phyloP scores from a whole-genome alignment of 345 rosid species.

The Populus davidiana region DNA sequence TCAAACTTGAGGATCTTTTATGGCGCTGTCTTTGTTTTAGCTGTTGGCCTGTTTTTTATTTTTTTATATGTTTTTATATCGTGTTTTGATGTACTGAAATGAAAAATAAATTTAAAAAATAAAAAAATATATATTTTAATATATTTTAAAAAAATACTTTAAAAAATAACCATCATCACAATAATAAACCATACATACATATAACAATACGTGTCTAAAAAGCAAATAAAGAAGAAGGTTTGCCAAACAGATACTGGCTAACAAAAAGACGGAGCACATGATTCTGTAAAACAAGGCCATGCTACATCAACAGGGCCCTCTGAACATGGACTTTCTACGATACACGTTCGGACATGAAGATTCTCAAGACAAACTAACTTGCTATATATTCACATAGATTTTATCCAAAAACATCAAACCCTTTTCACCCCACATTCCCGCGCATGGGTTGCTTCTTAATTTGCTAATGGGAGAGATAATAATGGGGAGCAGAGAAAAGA shows the following conservation, averaged over 20 bases:
- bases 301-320: not conserved
- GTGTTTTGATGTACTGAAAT: accelerated
- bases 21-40: no score
- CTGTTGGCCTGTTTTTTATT: no score
- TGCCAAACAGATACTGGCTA: not conserved
- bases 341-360: not conserved
- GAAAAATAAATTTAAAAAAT: no score
- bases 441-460: not conserved
- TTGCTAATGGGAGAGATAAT: not conserved
- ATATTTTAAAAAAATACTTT: no score
- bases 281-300: not conserved
- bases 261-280: not conserved
- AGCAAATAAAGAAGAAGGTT: not conserved
- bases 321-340: not conserved
- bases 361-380: not conserved
- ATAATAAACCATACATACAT: no score
- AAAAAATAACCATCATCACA: accelerated
- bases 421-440: not conserved
- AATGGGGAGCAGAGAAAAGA: constrained; percentile 8
- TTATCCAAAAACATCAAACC: not conserved
- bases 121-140: no score
- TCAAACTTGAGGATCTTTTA: not conserved
- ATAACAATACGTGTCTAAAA: not conserved
- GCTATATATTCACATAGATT: not conserved
- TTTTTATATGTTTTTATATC: no score